Evolutionary conservation across 129 eudicot species (phyloP), one percentile per base, ranked within the genome.

Genomic region (Flaveria bidentis): DNA sequence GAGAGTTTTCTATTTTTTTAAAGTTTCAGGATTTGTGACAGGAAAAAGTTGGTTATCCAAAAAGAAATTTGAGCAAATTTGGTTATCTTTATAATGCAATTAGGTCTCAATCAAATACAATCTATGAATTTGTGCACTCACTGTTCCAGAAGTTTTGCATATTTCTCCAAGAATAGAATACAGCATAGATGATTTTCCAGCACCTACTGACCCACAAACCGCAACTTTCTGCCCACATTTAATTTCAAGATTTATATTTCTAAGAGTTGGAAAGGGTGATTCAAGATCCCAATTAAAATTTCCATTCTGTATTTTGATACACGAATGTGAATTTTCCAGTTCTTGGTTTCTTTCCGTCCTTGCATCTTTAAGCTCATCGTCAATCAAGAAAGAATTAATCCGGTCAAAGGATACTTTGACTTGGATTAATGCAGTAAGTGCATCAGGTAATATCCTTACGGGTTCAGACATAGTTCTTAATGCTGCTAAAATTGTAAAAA

Each of bases 101-200:
- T 50, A 14, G 20, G 2, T 12, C 11, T 45, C 17, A 9, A 57
- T 57, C 22, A 13, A 7, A 65, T 17, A 65, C 10, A 6, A 39
- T 41, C 47, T 60, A 63, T 9, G 16, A 36, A 26, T 39, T 44
- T 25, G 23, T 64, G 56, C 47, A 83, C 88, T 87, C 23, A 91
- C 93, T 2, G 67, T 80, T 80, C 93, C 88, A n/a, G 91, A 84
- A 62, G 47, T 76, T 62, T 66, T 88, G 47, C 84, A 83, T 44
- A 88, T 86, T 76, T 92, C 98, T 62, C 91, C 91, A 30, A 92
- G 94, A 10, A 90, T 69, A 69, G 92, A 87, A 80, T 75, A 75
- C 6, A 88, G 28, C 61, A 88, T 30, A 33, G 93, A 88, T 2
- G 97, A 91, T 69, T 91, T 91, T 62, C 91, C 91, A 39, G 97